A percentile compares a stretch with the other conserved stretches of the same genome.
These are phyloP conservation scores for Zea mays DNA, from an alignment of 176 grass and related monocot genomes.

Conservation along the genomic window DNA sequence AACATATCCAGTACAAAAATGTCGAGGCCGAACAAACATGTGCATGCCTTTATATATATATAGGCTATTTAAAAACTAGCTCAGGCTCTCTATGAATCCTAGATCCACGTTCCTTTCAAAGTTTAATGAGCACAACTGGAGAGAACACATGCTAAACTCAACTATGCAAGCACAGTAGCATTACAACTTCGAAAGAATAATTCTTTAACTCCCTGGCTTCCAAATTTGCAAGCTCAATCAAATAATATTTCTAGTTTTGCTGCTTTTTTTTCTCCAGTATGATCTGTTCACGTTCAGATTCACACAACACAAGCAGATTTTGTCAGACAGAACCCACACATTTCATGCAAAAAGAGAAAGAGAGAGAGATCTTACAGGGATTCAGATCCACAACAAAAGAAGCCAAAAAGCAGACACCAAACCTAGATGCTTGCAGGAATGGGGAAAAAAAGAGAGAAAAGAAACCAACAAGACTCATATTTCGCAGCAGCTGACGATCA, in stretches of 20 bases:
- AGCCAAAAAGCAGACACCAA: not conserved
- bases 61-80: too few species aligned
- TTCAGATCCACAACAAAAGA: constrained; percentile 34
- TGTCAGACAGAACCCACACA: constrained; percentile 31
- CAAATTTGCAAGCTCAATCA: constrained; percentile 6
- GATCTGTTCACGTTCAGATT: constrained; percentile 23
- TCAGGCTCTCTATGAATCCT: too few species aligned
- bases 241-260: not conserved
- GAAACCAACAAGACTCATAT: constrained; percentile 46
- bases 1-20: too few species aligned
- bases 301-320: constrained; percentile 25
- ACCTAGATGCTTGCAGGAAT: constrained; percentile 37
- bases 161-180: not conserved
- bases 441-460: not conserved
- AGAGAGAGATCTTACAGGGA: constrained; percentile 14
- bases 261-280: not conserved
- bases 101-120: too few species aligned
- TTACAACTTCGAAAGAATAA: not conserved
- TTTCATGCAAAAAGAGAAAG: constrained; percentile 2
- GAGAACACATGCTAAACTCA: not conserved
- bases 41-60: too few species aligned
- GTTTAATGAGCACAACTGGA: not conserved
- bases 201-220: not conserved
- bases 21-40: too few species aligned
- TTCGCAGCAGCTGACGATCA: constrained; percentile 9